A percentile compares a stretch with the other conserved stretches of the same genome.
These are phyloP conservation scores for Penicillium sp. DNA, from an alignment of 2,329 filamentous ascomycete genomes.

Conservation along the genomic window DNA sequence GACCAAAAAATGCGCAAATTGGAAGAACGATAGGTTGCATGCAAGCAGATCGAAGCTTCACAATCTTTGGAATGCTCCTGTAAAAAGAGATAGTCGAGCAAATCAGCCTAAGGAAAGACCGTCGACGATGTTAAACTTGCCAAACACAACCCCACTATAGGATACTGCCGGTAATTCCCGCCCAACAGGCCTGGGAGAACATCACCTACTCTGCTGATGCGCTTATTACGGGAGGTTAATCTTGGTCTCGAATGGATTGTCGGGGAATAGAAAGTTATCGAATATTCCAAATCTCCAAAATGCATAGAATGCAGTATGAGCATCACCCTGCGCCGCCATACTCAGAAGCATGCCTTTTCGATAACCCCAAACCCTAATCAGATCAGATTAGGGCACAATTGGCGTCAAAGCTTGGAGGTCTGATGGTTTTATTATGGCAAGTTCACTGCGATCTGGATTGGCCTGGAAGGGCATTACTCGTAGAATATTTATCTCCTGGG, in stretches of 20 bases:
- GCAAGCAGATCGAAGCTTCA: background rate
- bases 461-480: background rate
- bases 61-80: background rate
- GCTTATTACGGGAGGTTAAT: too few relatives aligned
- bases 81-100: background rate
- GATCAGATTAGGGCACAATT: slow-evolving; percentile 3
- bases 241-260: background rate
- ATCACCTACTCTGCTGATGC: background rate
- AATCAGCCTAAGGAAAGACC: background rate
- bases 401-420: background rate
- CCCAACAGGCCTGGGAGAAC: background rate
- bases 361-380: background rate
- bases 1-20: background rate
- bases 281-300: background rate
- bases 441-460: background rate
- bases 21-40: too few relatives aligned
- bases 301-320: background rate
- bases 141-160: slow-evolving; percentile 9
- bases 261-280: background rate
- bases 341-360: background rate
- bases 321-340: background rate
- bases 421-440: background rate
- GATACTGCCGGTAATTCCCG: slow-evolving; percentile 16
- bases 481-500: background rate
- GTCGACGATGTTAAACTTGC: background rate